Evolutionary conservation across 73 alveolate species (phyloP).

Genomic region (Paramecium sexaurelia): DNA sequence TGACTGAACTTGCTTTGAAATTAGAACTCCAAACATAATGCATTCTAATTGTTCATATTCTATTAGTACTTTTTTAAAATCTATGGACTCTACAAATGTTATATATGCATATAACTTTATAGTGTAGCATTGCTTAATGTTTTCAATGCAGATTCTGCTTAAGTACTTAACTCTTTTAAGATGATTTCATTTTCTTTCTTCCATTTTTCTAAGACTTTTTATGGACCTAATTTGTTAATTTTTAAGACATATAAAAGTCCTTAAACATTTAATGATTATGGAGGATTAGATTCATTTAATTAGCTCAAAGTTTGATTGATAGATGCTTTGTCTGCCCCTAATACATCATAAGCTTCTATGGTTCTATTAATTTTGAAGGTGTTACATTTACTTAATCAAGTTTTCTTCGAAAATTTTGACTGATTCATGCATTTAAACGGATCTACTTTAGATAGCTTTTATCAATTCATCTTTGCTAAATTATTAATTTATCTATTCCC

Average conservation of each 20-base stretch:
- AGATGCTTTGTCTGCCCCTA: neutral
- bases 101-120: neutral
- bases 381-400: neutral
- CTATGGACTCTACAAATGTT: neutral
- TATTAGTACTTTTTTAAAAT: neutral
- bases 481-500: neutral
- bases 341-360: neutral
- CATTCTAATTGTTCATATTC: neutral
- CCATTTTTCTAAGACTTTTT: neutral
- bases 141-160: slow-evolving; percentile 8
- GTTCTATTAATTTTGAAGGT: neutral
- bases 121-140: neutral
- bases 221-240: neutral
- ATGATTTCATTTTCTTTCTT: neutral
- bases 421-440: neutral
- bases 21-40: neutral
- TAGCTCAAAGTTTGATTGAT: neutral
- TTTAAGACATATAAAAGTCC: neutral
- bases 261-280: neutral
- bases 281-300: neutral
- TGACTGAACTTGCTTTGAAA: neutral
- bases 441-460: neutral
- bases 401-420: neutral
- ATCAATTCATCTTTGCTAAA: neutral
- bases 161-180: neutral